Evolutionary conservation across 1,284 basidiomycete species (phyloP).

Genomic region (Calocybe gambosa): DNA sequence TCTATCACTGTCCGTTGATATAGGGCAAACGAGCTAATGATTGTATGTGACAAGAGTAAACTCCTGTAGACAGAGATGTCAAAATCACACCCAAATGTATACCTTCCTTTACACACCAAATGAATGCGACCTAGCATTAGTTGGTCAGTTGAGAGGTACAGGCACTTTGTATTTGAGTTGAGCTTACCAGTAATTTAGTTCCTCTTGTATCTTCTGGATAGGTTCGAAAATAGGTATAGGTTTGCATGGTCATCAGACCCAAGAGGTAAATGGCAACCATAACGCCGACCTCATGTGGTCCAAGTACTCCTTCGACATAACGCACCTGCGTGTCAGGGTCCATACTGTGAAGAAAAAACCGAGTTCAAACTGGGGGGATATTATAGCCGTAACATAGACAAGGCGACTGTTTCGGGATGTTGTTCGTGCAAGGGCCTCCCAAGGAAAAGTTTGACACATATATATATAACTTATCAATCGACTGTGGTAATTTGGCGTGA

Average conservation of each 20-base stretch:
- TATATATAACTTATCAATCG: not conserved
- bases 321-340: not conserved
- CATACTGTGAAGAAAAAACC: not conserved
- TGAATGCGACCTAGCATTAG: not conserved
- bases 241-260: constrained; percentile 14
- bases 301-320: constrained; percentile 3
- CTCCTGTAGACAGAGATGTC: not conserved
- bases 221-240: constrained; percentile 8
- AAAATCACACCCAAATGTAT: not conserved
- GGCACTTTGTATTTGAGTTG: not conserved
- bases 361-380: not conserved
- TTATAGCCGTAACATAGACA: not conserved
- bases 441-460: not conserved
- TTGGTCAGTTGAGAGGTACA: not conserved
- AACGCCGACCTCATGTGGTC: constrained; percentile 12
- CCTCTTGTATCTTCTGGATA: constrained; percentile 1
- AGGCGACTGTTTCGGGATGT: not conserved
- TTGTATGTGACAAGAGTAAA: constrained; percentile 3
- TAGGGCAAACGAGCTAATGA: constrained; percentile 5
- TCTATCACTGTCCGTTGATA: constrained; percentile 5
- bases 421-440: not conserved
- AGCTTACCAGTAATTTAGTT: constrained; percentile 7
- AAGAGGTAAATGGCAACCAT: constrained; percentile 14
- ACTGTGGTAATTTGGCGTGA: not conserved
- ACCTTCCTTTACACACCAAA: constrained; percentile 1